phyloP scores from a whole-genome alignment of 129 eudicot species.

The Helianthus tuberosus region DNA sequence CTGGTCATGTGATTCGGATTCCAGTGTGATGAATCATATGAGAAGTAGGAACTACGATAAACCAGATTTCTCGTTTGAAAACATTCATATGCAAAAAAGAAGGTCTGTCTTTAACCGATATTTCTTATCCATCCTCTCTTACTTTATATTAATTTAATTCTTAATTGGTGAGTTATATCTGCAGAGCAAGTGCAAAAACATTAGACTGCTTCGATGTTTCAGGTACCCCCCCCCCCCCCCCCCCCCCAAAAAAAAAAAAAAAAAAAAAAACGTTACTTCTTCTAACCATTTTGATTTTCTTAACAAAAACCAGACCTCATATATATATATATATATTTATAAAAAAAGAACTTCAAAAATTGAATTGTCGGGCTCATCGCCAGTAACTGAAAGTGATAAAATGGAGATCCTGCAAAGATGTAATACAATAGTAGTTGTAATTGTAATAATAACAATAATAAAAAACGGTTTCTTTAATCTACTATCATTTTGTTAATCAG shows the following conservation, averaged over 20 bases:
- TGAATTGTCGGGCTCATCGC: background rate
- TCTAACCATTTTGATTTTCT: background rate
- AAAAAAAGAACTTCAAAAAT: background rate
- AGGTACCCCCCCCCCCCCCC: constrained; percentile 21
- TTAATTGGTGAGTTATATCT: constrained; percentile 30
- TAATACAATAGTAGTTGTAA: background rate
- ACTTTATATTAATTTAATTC: background rate
- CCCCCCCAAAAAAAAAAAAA: no score
- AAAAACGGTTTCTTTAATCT: background rate
- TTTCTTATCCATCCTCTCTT: background rate
- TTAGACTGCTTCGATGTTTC: constrained; percentile 28
- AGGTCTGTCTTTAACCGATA: constrained; percentile 29
- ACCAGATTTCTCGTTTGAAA: constrained; percentile 45
- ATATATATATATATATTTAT: background rate
- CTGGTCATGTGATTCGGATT: constrained; percentile 41
- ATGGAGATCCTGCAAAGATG: background rate
- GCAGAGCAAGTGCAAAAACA: constrained; percentile 36
- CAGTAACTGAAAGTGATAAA: background rate
- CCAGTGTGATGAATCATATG: constrained; percentile 35
- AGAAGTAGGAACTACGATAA: constrained; percentile 37
- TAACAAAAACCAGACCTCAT: background rate
- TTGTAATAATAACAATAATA: background rate
- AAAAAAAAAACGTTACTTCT: background rate
- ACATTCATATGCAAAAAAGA: constrained; percentile 38
- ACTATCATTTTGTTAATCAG: constrained; percentile 32